Evolutionary conservation across 768 basidiomycete genomes (phyloP), one percentile per base, ranked within the genome.

Genomic region (Artomyces pyxidatus): DNA sequence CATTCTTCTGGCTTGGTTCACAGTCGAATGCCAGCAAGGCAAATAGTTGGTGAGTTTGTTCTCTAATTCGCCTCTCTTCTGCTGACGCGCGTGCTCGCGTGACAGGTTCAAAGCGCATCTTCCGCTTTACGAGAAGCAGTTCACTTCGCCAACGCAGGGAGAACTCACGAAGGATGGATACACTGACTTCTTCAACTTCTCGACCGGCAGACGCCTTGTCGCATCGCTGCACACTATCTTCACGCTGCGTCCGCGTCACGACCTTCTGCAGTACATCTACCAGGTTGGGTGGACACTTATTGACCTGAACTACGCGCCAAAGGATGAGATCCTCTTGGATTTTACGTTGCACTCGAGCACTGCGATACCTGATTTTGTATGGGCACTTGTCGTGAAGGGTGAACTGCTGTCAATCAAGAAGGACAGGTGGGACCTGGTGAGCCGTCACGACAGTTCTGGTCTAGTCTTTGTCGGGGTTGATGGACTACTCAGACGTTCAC

Each of bases 391-490:
- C 23, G 74, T 78, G 28, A 96, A 94, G 70, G 78, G 84, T 49
- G 85, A 89, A 56, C 71, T 94, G 53, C 67, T 75, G 49, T 69
- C 71, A 29, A 77, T 90, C 59, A 83, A 80, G 64, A 72, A 81
- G 48, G 66, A 73, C 49, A 77, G 92, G 53, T 96, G 89, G 88
- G 93, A 95, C 63, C 65, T 94, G 64, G 92, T 95, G 50, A 60
- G 84, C 73, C n/a, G 47, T 42, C 38, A n/a, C n/a, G n/a, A n/a
- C n/a, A n/a, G n/a, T n/a, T n/a, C n/a, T n/a, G n/a, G n/a, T n/a
- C n/a, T n/a, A n/a, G n/a, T n/a, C n/a, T n/a, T n/a, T n/a, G n/a
- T n/a, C 43, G 8, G 53, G 43, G 32, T 37, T 23, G 26, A 22
- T 25, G 9, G 37, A 37, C 50, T 35, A 22, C 32, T 17, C 61